Evolutionary conservation across 495 filamentous ascomycete species (phyloP).

Genomic region (Sphaerosporella brunnea): DNA sequence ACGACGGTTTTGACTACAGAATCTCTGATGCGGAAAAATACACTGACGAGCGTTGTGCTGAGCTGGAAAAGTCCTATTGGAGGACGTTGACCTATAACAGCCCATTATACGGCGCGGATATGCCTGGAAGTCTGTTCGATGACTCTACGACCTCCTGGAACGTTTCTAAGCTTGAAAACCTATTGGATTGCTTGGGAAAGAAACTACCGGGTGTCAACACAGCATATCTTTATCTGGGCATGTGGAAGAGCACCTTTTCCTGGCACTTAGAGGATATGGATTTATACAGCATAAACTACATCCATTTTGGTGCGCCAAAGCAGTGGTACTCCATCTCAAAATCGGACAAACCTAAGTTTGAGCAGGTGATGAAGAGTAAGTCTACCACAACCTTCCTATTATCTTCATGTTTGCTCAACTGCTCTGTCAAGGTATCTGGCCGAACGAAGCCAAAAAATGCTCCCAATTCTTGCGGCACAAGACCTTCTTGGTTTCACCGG

Average conservation of each 20-base stretch:
- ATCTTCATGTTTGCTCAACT: neutral
- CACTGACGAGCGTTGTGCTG: conserved; percentile 76
- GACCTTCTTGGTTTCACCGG: conserved; percentile 90
- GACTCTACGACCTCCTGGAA: conserved; percentile 78
- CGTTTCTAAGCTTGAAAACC: conserved; percentile 77
- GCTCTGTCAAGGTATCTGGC: conserved; percentile 79
- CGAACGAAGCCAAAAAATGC: conserved; percentile 89
- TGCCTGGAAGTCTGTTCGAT: conserved; percentile 89
- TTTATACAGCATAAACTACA: conserved; percentile 98
- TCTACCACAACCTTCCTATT: neutral
- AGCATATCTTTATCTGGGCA: conserved; percentile 92
- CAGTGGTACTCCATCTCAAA: conserved; percentile 99
- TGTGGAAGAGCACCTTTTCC: conserved; percentile 99
- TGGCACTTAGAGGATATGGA: conserved; percentile 99
- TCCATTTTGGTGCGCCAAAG: conserved; percentile 95
- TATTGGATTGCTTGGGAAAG: conserved; percentile 84
- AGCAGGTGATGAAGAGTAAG: conserved; percentile 76
- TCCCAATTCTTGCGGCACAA: conserved; percentile 96
- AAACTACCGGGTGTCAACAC: conserved; percentile 97
- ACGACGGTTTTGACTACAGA: conserved; percentile 74
- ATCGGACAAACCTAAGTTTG: conserved; percentile 82
- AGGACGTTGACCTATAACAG: conserved; percentile 86
- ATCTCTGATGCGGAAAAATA: conserved; percentile 68
- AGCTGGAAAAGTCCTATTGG: conserved; percentile 89
- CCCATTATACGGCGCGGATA: conserved; percentile 90